Evolutionary conservation across 2,329 filamentous ascomycete genomes (phyloP), one percentile per base, ranked within the genome.

Genomic region (Clonostachys rosea): DNA sequence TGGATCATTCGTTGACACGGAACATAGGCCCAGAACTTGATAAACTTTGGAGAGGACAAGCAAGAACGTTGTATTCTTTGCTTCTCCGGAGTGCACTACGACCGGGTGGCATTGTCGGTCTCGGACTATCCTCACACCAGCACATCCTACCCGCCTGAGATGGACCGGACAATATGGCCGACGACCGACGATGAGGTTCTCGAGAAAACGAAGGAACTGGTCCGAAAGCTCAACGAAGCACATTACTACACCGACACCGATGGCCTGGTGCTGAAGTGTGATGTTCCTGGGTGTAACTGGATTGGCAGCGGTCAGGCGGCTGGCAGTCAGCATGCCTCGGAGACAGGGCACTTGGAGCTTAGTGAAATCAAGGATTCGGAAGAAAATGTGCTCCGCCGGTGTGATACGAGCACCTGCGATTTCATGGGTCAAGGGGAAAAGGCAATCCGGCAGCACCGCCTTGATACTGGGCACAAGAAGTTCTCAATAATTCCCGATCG

Each of bases 21-120:
- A 16, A 8, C 13, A 6, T 16, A 66, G 62, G 60, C 59, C 1
- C 61, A 66, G 51, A 65, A 57, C 34, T 52, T 69, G 7, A 66
- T 70, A 57, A 79, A 79, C 6, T 95, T 92, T 67, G 95, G 95
- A 54, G 88, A 94, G 60, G 82, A 83, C 1, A 79, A 80, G 46
- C 64, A 71, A 34, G 79, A 77, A 39, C 78, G 89, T 7, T 91
- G 89, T 59, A 83, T 96, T 24, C 72, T 96, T 20, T 84, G 96
- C 1, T 96, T 96, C 67, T 92, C 87, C 0, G 91, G 91, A 4
- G 94, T 96, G 44, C 91, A 96, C 64, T 96, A 96, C 67, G 92
- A 96, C 65, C 86, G 89, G 7, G 85, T 96, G 50, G 90, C 88
- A 1, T 81, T 95, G 54, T 84, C 83, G 16, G 81, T 78, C 37